phyloP scores from a whole-genome alignment of 2,329 filamentous ascomycete species.

The Leptographium radiaticola region DNA sequence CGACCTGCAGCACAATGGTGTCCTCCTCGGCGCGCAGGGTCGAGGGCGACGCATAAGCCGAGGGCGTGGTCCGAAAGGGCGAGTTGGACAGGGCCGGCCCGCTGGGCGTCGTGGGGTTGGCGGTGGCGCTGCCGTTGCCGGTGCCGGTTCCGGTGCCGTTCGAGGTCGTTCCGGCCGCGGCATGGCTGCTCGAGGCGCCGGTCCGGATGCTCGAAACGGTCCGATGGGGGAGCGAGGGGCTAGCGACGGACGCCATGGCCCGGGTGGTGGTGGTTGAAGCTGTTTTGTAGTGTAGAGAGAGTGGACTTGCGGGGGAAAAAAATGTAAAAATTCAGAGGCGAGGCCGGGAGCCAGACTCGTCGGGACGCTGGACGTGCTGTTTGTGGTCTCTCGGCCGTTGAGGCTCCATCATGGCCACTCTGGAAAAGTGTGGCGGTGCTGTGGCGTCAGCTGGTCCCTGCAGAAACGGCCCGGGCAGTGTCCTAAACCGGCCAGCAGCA shows the following conservation, averaged over 20 bases:
- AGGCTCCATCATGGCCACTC: no score
- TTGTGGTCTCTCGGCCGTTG: no score
- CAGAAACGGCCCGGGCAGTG: neutral
- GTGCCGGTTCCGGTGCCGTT: no score
- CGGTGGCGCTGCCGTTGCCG: slow-evolving; percentile 8
- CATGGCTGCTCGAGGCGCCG: neutral
- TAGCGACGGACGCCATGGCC: slow-evolving; percentile 30
- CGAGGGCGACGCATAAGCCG: slow-evolving; percentile 45
- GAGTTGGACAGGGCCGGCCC: slow-evolving; percentile 32
- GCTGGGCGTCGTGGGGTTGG: slow-evolving; percentile 9
- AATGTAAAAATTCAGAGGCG: no score
- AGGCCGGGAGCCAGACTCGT: no score
- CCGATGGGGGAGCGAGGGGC: slow-evolving; percentile 39
- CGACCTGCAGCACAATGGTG: slow-evolving; percentile 68
- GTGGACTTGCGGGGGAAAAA: no score
- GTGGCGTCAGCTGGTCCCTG: neutral
- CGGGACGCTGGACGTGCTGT: no score
- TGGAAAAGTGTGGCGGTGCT: neutral
- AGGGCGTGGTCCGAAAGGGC: slow-evolving; percentile 39
- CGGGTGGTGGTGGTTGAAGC: neutral
- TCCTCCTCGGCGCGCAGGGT: slow-evolving; percentile 69
- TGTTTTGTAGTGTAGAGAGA: neutral
- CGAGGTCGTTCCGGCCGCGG: slow-evolving; percentile 12
- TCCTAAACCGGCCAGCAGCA: neutral
- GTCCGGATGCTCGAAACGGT: slow-evolving; percentile 43